Evolutionary conservation across 805 yeast species (phyloP).

Genomic region (Saccharomycopsis sp.): DNA sequence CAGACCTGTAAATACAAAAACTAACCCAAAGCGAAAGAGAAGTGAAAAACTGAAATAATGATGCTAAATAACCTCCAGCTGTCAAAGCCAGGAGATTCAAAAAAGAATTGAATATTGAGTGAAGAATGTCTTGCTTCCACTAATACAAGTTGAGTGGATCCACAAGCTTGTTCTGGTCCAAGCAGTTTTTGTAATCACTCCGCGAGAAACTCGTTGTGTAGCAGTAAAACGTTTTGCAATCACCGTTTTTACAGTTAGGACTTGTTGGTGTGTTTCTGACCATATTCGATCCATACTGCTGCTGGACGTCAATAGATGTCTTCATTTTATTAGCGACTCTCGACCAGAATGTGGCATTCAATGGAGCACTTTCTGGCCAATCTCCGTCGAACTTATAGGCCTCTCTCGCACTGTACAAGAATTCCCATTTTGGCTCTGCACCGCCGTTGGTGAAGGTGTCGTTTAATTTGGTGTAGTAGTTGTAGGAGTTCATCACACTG

Average conservation of each 20-base stretch:
- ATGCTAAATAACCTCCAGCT: background rate
- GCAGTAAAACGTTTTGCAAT: slow-evolving; percentile 37
- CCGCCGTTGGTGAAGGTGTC: slow-evolving; percentile 48
- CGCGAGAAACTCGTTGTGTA: slow-evolving; percentile 32
- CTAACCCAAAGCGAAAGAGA: too few relatives aligned
- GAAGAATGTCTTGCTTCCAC: too few relatives aligned
- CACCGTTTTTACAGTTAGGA: slow-evolving; percentile 38
- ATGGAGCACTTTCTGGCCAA: slow-evolving; percentile 56
- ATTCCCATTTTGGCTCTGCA: slow-evolving; percentile 54
- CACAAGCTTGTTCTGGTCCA: slow-evolving; percentile 13
- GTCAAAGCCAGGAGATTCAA: background rate
- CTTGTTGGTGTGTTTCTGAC: slow-evolving; percentile 50
- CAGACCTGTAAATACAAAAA: too few relatives aligned
- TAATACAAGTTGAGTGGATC: background rate
- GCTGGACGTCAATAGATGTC: slow-evolving; percentile 38
- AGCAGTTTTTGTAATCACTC: slow-evolving; percentile 28
- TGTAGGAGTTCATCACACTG: slow-evolving; percentile 52
- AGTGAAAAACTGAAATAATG: background rate
- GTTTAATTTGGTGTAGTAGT: slow-evolving; percentile 54
- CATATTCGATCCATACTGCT: slow-evolving; percentile 41
- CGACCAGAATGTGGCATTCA: slow-evolving; percentile 68
- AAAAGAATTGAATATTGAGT: too few relatives aligned
- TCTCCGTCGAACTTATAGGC: slow-evolving; percentile 40
- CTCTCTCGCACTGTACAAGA: slow-evolving; percentile 60
- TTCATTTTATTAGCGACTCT: slow-evolving; percentile 41